A percentile compares a stretch with the other conserved stretches of the same genome.
Conservation (phyloP, 73 alveolate species). For the Stentor roeselii region DNA sequence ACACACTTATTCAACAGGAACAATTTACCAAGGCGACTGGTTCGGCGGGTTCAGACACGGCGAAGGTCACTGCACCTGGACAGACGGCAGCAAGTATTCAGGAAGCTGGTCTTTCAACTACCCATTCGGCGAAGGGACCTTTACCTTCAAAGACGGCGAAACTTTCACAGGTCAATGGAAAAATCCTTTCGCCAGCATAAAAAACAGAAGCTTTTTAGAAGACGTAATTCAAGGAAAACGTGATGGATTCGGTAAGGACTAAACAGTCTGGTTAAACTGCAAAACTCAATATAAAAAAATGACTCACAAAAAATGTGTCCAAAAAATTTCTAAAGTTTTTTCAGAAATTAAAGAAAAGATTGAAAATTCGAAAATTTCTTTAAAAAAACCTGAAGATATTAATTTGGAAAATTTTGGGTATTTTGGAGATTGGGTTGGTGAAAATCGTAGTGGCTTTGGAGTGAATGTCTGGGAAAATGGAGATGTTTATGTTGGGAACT, state of each 20-base stretch:
- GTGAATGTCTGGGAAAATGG: constrained; percentile 48
- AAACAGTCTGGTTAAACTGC: neutral
- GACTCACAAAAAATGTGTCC: neutral
- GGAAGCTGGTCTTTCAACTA: constrained; percentile 72
- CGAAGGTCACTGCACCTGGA: constrained; percentile 67
- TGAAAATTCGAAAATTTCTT: constrained; percentile 20
- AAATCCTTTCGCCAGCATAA: constrained; percentile 50
- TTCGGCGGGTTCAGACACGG: constrained; percentile 78
- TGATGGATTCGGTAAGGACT: constrained; percentile 17
- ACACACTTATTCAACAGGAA: constrained; percentile 50
- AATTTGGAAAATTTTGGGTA: constrained; percentile 32
- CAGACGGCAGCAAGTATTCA: constrained; percentile 68
- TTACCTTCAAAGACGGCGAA: constrained; percentile 54
- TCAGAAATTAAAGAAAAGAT: neutral
- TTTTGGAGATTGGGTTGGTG: constrained; percentile 53
- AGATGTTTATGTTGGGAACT: constrained; percentile 54
- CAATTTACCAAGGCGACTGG: constrained; percentile 67
- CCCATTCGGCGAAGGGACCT: constrained; percentile 71
- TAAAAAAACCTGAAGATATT: constrained; percentile 52
- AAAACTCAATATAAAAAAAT: neutral
- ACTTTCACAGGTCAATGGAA: constrained; percentile 62
- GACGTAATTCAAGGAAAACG: neutral
- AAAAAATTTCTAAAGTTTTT: neutral
- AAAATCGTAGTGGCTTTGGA: constrained; percentile 55
- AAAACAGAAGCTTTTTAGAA: constrained; percentile 13